Percentiles rank a stretch among this genome's conserved stretches.
Conservation (phyloP, 768 basidiomycete species). For the Amanita jacksonii region DNA sequence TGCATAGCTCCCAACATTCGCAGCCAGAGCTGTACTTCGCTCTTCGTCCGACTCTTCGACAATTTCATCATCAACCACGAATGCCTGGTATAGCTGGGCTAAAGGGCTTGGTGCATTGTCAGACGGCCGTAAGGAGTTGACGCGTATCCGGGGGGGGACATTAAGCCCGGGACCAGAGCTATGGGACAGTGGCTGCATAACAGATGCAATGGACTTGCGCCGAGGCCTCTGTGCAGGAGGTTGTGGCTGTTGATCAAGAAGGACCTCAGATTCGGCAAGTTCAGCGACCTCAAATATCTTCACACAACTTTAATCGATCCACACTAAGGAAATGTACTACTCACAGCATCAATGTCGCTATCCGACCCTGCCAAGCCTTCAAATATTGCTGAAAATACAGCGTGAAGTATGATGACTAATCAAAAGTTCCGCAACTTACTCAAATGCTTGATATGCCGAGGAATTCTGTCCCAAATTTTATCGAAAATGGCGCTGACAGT, state of each 20-base stretch:
- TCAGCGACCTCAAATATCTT: slow-evolving; percentile 79
- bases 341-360: slow-evolving; percentile 69
- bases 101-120: slow-evolving; percentile 46
- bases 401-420: neutral
- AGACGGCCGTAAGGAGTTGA: slow-evolving; percentile 1
- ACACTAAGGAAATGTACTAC: neutral
- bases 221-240: slow-evolving; percentile 4
- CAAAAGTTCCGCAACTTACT: slow-evolving; percentile 35
- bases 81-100: slow-evolving; percentile 65
- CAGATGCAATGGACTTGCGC: slow-evolving; percentile 17
- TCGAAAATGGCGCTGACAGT: slow-evolving; percentile 62
- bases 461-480: slow-evolving; percentile 62
- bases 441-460: slow-evolving; percentile 63
- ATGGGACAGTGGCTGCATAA: slow-evolving; percentile 8
- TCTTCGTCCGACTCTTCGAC: slow-evolving; percentile 20
- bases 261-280: neutral
- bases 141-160: neutral
- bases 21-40: slow-evolving; percentile 9
- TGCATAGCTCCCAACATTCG: slow-evolving; percentile 31
- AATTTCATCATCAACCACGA: slow-evolving; percentile 43
- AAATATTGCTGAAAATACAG: slow-evolving; percentile 47
- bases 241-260: slow-evolving; percentile 7
- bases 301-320: neutral
- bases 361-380: slow-evolving; percentile 69
- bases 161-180: neutral